Conservation (phyloP, 2,329 filamentous ascomycete species). For the Neocucurbitaria cava region DNA sequence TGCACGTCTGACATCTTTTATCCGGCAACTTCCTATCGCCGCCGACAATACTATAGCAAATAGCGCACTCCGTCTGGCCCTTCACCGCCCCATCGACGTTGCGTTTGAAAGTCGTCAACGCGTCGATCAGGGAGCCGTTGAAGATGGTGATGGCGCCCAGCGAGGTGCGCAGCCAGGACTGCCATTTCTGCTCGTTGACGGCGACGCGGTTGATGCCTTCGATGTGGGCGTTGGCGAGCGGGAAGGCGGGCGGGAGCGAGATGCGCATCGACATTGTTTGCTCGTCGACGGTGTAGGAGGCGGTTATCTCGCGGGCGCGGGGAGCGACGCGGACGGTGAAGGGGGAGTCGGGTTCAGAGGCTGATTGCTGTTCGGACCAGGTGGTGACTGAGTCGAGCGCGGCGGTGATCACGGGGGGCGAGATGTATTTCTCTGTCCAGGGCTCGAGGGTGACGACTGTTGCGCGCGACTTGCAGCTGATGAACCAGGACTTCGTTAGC, state of each 20-base stretch:
- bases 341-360: conserved; percentile 54
- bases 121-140: conserved; percentile 88
- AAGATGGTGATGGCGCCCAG: conserved; percentile 94
- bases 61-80: conserved; percentile 93
- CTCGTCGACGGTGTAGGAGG: conserved; percentile 88
- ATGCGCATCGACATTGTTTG: conserved; percentile 83
- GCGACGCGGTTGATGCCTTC: conserved; percentile 81
- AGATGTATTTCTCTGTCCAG: conserved; percentile 88
- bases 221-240: conserved; percentile 79
- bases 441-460: conserved; percentile 78
- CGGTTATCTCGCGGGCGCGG: conserved; percentile 76
- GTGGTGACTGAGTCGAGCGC: conserved; percentile 70
- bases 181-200: conserved; percentile 91
- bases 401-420: conserved; percentile 70
- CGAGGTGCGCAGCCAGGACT: conserved; percentile 84
- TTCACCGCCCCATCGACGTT: conserved; percentile 90
- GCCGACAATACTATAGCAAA: conserved; percentile 94
- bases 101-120: conserved; percentile 80
- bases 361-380: conserved; percentile 63
- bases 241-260: conserved; percentile 79
- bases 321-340: conserved; percentile 74
- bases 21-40: conserved; percentile 88
- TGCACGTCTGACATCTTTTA: conserved; percentile 90
- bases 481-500: conserved; percentile 83
- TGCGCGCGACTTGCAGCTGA: conserved; percentile 78